Base-by-base conservation (phyloP, 2,329 filamentous ascomycete species). In the Stagonosporopsis tanaceti region DNA sequence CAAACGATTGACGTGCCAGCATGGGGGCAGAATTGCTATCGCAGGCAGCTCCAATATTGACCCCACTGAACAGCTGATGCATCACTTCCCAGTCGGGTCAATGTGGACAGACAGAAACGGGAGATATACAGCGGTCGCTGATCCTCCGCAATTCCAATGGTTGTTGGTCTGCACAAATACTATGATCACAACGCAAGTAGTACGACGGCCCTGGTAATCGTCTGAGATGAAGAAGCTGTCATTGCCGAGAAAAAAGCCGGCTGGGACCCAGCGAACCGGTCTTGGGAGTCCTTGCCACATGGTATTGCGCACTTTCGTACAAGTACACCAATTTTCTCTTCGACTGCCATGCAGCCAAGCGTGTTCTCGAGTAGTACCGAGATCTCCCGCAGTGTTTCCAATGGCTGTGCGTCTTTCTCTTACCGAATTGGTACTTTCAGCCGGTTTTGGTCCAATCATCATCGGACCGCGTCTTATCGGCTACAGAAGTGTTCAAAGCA, bases 1-100 rank as follows among this genome's bases (percentile, higher is more conserved):
- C 28, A 25, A 30, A 27, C 2, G 37, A 47, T 54, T 65, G 63
- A 65, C 63, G 63, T 65, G 63, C 63, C 57, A 12, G 47, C 63
- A 65, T 53, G 58, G 57, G 45, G 22, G 39, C 30, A 32, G 3
- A 14, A 11, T 53, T 53, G 50, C 50, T 54, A 65, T 63, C 55
- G 45, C 39, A 30, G 12, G 14, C 11, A 34, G 12, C 32, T 24
- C 14, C 24, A 39, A 28, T 11, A 37, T n/a, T 50, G 25, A 55
- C 40, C 46, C 25, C 17, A 17, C 37, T 12, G 8, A 35, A 38
- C 2, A 27, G 5, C 46, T 45, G 22, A 50, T n/a, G 5, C 20
- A 6, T 9, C 7, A 1, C 1, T 8, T 17, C 6, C 24, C 25
- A 9, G 3, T 2, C 14, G 15, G 24, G 24, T 25, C 30, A 27